These are phyloP conservation scores for Lagenaria siceraria DNA, from an alignment of 306 rosid species.

Conservation along the genomic window DNA sequence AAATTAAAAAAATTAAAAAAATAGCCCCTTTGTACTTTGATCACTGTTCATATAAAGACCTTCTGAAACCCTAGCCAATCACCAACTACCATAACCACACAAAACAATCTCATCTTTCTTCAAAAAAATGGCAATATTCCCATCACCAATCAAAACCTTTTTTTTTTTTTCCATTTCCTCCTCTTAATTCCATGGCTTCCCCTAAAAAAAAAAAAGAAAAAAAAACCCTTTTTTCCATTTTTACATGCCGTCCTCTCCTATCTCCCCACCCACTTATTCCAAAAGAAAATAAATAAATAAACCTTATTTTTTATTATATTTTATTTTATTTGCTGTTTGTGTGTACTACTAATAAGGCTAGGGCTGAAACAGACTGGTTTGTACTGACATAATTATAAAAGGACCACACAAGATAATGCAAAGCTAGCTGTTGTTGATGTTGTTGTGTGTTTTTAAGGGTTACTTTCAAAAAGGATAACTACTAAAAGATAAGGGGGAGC, in stretches of 20 bases:
- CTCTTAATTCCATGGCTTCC: background rate
- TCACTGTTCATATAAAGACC: conserved; percentile 6
- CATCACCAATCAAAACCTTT: background rate
- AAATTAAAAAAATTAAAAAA: background rate
- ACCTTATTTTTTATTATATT: background rate
- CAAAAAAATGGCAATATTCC: background rate
- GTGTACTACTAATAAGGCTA: background rate
- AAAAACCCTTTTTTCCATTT: conserved; percentile 40
- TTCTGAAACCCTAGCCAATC: conserved; percentile 45
- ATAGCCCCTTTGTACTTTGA: background rate
- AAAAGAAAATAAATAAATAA: background rate
- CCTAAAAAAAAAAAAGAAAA: background rate
- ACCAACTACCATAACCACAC: conserved; percentile 25
- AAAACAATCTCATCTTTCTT: background rate
- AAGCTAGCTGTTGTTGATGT: conserved; percentile 13
- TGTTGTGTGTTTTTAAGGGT: conserved; percentile 9
- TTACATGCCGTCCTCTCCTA: conserved; percentile 50
- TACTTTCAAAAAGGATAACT: conserved; percentile 80
- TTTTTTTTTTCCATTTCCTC: background rate
- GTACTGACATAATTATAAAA: conserved; percentile 36
- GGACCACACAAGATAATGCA: conserved; percentile 64
- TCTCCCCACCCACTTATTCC: conserved; percentile 20
- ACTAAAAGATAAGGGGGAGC: conserved; percentile 19
- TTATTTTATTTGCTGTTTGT: background rate
- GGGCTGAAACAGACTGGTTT: conserved; percentile 33